These are phyloP conservation scores for Amaranthus tricolor DNA, from an alignment of 179 eudicot species.

Conservation along the genomic window DNA sequence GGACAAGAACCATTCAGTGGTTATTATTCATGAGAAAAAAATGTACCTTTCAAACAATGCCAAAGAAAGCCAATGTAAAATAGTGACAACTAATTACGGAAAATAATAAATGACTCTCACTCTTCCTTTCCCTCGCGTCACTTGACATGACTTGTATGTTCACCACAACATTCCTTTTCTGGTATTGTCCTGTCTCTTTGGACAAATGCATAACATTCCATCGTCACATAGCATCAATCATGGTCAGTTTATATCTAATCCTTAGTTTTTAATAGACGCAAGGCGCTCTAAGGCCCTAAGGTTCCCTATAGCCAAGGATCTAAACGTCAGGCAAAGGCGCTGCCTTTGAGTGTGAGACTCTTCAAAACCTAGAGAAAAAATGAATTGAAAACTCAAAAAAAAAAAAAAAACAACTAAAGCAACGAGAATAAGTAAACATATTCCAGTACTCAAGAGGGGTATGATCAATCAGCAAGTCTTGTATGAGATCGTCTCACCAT, in stretches of 20 bases:
- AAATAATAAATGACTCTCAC: neutral
- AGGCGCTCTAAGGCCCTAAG: too few relatives aligned
- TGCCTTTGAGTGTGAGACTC: too few relatives aligned
- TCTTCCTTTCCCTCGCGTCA: neutral
- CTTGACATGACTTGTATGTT: neutral
- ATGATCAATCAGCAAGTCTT: too few relatives aligned
- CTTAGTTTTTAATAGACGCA: too few relatives aligned
- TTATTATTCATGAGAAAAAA: constrained; percentile 1
- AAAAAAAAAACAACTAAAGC: too few relatives aligned
- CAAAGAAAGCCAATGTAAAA: neutral
- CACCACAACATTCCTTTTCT: neutral
- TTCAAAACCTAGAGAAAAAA: too few relatives aligned
- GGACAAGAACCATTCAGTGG: constrained; percentile 28
- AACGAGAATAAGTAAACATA: too few relatives aligned
- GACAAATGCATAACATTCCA: neutral
- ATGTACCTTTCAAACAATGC: neutral
- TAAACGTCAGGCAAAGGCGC: too few relatives aligned
- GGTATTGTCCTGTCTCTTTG: neutral
- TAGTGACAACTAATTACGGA: neutral
- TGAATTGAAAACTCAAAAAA: too few relatives aligned
- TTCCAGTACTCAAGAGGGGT: too few relatives aligned
- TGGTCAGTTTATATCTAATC: neutral
- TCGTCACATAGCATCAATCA: neutral
- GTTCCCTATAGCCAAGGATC: too few relatives aligned
- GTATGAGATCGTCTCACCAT: too few relatives aligned